Evolutionary conservation across 2,329 filamentous ascomycete species (phyloP), one percentile per base, ranked within the genome.

Genomic region (Camillea tinctor): DNA sequence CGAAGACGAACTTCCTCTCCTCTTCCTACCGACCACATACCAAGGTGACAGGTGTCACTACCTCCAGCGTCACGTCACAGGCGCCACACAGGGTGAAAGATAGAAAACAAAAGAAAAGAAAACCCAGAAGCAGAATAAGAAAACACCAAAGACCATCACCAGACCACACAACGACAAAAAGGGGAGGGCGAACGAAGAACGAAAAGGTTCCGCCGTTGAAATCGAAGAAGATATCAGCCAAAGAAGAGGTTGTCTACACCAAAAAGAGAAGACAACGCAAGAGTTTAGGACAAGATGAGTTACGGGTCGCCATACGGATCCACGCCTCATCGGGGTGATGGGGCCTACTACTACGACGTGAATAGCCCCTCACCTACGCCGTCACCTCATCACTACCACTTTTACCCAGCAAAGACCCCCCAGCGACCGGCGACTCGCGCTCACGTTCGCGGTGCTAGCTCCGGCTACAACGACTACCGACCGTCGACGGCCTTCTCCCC

Each of bases 21-120:
- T 80, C 81, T 80, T 79, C 80, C 81, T 73, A 81, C 81, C 82
- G 81, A 84, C 78, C 80, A 82, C 79, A 84, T 83, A 83, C 81
- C 81, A 79, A 83, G 83, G 83, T 85, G 83, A 85, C 82, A 75
- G 77, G 78, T 74, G 72, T 79, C 75, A 75, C 76, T 75, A 73
- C 74, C 76, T 75, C 69, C 70, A 72, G 78, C 76, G 77, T 76
- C 74, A 75, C 79, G 78, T 79, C 75, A 77, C 73, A 75, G 74
- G 76, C 78, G 77, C 79, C 73, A 78, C 69, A 60, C 69, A 60
- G 61, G 59, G 58, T 64, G 65, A 57, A 59, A 54, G 59, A 52
- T 54, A 61, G 61, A 50, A 57, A 60, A 61, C 60, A 61, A 64
- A 59, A 60, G 63, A 30, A 30, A 30, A 30, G 6, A 55, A 23